Base-by-base conservation (phyloP, 129 eudicot species). In the Centaurea solstitialis region DNA sequence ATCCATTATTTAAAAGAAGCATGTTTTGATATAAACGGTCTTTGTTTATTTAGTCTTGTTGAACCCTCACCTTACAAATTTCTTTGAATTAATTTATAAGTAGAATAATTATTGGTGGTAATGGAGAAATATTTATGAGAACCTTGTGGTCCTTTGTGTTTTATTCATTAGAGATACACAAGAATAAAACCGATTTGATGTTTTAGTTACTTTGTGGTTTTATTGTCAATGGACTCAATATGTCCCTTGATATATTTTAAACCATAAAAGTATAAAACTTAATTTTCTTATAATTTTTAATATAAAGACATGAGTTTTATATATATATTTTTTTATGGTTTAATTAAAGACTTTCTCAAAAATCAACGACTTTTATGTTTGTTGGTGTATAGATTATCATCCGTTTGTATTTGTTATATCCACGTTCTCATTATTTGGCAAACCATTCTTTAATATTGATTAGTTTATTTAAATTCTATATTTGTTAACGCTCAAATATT, bases 51-150 rank as follows among this genome's bases (percentile, higher is more conserved):
- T 59, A 20, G 40, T 26, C 43, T 70, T 72, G 67, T 77, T 76
- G 74, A 82, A 82, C 82, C 86, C 86, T 77, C 81, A 62, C 82
- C 86, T 82, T 73, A 83, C 82, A 77, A 77, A 18, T 82, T 76
- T 65, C 62, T 76, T 75, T 76, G 33, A 9, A 83, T 77, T 83
- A 83, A 77, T 40, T 28, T 38, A 77, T 70, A 76, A 30, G 33
- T 57, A 70, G 73, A 62, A 71, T 82, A 77, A 40, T 41, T 66
- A 41, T 75, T 22, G 71, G 71, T 75, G 80, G 76, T 75, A 81
- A 75, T 81, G 71, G 30, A 10, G 70, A 50, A 67, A 10, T 35
- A 74, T 50, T 33, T 45, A 45, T 47, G 71, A 70, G 80, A 81
- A 81, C 69, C 41, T 43, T 81, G 40, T 81, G 85, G 70, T 74